Percentiles rank a stretch among this genome's conserved stretches.
phyloP scores from a whole-genome alignment of 2,329 filamentous ascomycete genomes.

The Fusarium albidum region DNA sequence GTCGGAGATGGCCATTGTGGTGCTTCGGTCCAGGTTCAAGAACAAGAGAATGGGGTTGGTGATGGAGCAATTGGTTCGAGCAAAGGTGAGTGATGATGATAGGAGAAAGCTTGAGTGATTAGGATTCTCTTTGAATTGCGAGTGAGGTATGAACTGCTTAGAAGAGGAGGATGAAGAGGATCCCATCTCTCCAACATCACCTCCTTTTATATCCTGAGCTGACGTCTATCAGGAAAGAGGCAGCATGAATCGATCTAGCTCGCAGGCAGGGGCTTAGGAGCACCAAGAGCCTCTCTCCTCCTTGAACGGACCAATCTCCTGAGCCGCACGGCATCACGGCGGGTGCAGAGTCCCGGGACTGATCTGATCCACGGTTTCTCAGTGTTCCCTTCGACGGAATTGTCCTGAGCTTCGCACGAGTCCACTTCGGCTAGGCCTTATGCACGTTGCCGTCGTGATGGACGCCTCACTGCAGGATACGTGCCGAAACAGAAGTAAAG shows the following conservation, averaged over 20 bases:
- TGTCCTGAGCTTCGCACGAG: constrained; percentile 21
- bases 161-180: not conserved
- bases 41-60: not conserved
- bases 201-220: constrained; percentile 13
- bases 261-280: not conserved
- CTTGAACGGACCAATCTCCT: not conserved
- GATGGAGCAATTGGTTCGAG: not conserved
- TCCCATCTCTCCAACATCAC: not conserved
- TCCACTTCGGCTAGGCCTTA: not conserved
- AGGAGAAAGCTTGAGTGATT: not conserved
- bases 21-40: not conserved
- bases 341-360: constrained; percentile 6
- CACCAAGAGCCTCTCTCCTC: not conserved
- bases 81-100: not conserved
- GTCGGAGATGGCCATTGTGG: constrained; percentile 19
- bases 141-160: not conserved
- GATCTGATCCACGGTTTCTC: constrained; percentile 25
- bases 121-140: not conserved
- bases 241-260: not conserved
- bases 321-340: constrained; percentile 20
- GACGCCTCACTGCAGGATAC: not conserved
- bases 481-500: not conserved
- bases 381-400: constrained; percentile 11
- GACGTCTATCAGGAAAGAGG: constrained; percentile 5
- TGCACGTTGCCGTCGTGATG: constrained; percentile 14